Percentiles rank a stretch among this genome's conserved stretches.
Conservation (phyloP, 768 basidiomycete genomes). For the Pseudohyphozyma bogoriensis region DNA sequence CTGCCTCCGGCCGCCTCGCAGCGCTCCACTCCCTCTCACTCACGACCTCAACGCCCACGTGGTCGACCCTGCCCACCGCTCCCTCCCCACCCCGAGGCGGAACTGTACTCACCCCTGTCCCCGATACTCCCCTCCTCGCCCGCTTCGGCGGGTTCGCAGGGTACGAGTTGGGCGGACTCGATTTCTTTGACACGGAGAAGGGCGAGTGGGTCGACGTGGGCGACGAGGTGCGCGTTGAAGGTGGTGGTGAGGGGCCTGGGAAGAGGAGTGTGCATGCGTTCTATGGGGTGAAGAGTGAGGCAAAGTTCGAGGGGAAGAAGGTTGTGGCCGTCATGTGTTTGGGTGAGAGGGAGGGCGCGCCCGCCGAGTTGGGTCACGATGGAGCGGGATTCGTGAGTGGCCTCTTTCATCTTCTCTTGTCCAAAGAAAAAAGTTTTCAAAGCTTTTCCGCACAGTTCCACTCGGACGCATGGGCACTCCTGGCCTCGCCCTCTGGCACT, state of each 20-base stretch:
- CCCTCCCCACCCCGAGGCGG: slow-evolving; percentile 43
- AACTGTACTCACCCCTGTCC: slow-evolving; percentile 39
- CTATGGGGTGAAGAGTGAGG: slow-evolving; percentile 32
- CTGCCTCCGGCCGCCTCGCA: slow-evolving; percentile 38
- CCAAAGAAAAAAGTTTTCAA: too few relatives aligned
- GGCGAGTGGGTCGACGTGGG: slow-evolving; percentile 33
- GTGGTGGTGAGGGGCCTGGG: slow-evolving; percentile 34
- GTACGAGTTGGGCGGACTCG: slow-evolving; percentile 40
- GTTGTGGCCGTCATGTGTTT: slow-evolving; percentile 19
- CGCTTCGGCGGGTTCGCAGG: slow-evolving; percentile 39
- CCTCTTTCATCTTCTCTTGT: neutral
- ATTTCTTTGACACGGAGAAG: slow-evolving; percentile 37
- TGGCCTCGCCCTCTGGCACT: neutral
- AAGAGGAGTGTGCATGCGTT: slow-evolving; percentile 40
- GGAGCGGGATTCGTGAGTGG: slow-evolving; percentile 37
- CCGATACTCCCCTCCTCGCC: slow-evolving; percentile 7
- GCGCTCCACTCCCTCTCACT: slow-evolving; percentile 40
- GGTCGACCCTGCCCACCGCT: slow-evolving; percentile 39
- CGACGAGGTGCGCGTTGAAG: neutral
- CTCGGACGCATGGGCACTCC: slow-evolving; percentile 39
- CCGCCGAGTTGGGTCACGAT: slow-evolving; percentile 38
- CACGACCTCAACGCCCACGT: slow-evolving; percentile 31
- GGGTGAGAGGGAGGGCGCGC: slow-evolving; percentile 40
- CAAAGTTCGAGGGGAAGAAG: slow-evolving; percentile 15
- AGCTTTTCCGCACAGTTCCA: slow-evolving; percentile 34